A percentile compares a stretch with the other conserved stretches of the same genome.
phyloP scores from a whole-genome alignment of 2,329 filamentous ascomycete species.

The Fusarium newnesense region DNA sequence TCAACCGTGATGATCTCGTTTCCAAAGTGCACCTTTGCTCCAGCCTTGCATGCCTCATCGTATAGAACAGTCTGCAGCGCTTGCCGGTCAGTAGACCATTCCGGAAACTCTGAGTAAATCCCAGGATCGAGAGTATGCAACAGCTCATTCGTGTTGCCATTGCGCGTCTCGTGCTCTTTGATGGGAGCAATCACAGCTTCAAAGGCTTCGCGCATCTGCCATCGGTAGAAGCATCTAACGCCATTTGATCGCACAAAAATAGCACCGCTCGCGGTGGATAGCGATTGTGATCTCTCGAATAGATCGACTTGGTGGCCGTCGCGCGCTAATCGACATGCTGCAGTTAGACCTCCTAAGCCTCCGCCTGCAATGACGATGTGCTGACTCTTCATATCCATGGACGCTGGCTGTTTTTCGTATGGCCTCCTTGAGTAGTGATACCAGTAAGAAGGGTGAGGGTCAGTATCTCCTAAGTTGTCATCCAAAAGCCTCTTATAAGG shows the following conservation, averaged over 20 bases:
- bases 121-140: not conserved
- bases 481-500: rapidly evolving
- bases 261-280: not conserved
- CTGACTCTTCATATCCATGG: not conserved
- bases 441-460: too few species aligned
- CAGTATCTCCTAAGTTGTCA: rapidly evolving
- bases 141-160: not conserved
- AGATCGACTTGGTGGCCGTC: not conserved
- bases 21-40: conserved; percentile 1
- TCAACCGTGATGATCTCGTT: not conserved
- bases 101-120: not conserved
- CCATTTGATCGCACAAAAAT: conserved; percentile 2
- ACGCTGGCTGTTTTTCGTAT: rapidly evolving
- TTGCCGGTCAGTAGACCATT: conserved; percentile 6
- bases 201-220: conserved; percentile 5
- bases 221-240: not conserved
- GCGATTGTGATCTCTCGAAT: not conserved
- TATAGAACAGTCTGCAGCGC: not conserved
- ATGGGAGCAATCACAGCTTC: conserved; percentile 1
- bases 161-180: not conserved
- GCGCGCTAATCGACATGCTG: not conserved
- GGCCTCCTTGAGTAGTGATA: rapidly evolving
- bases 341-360: not conserved
- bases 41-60: not conserved
- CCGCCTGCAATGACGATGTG: not conserved